A percentile compares a stretch with the other conserved stretches of the same genome.
Conservation (phyloP, 441 rosid genomes). For the Gossypium schwendimanii region DNA sequence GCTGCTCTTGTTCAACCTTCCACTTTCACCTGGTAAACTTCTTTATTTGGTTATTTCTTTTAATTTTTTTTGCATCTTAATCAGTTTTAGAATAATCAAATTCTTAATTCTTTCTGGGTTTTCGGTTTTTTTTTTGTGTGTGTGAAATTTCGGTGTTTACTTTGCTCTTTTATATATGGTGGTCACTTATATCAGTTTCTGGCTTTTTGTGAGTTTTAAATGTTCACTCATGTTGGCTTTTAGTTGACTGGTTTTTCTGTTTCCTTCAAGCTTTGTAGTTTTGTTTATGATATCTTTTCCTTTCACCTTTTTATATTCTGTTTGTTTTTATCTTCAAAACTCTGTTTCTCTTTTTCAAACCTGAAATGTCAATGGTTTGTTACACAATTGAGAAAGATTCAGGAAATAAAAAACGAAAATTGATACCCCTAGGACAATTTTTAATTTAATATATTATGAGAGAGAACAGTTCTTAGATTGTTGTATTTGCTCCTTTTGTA, state of each 20-base stretch:
- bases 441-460: background rate
- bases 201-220: background rate
- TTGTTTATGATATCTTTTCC: background rate
- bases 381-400: background rate
- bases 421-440: slow-evolving; percentile 3
- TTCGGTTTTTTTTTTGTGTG: background rate
- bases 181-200: background rate
- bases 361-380: background rate
- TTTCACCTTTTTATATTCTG: background rate
- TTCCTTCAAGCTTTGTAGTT: background rate
- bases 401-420: background rate
- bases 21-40: slow-evolving; percentile 65
- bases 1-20: slow-evolving; percentile 79
- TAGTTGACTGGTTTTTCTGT: background rate
- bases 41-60: background rate
- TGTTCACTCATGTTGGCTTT: background rate
- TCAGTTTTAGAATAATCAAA: background rate
- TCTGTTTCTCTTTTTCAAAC: background rate
- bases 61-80: background rate
- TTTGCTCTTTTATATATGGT: background rate
- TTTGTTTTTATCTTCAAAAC: background rate
- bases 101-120: background rate
- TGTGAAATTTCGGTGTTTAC: background rate
- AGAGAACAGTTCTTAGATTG: background rate
- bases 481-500: background rate